Conservation (phyloP, 176 grass and related monocot species). For the Saccharum officinarum region DNA sequence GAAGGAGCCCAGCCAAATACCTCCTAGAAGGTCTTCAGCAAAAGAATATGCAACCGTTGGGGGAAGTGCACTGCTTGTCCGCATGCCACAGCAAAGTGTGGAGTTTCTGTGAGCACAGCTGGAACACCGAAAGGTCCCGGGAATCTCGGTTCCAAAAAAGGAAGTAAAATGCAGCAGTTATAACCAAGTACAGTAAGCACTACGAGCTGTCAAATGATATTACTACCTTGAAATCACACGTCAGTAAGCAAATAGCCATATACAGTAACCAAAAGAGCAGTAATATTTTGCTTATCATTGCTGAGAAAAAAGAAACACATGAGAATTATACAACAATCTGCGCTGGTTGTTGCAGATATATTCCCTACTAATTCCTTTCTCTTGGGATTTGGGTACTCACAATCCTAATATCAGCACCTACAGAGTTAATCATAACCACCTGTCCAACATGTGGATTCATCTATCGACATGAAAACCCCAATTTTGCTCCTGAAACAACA, state of each 20-base stretch:
- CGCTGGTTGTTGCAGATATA: conserved; percentile 8
- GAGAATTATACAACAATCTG: conserved; percentile 38
- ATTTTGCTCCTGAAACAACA: conserved; percentile 31
- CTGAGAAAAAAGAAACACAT: not conserved
- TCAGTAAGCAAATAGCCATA: conserved; percentile 1
- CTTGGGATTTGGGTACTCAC: not conserved
- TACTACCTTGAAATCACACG: conserved; percentile 11
- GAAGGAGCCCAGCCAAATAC: too few relatives aligned
- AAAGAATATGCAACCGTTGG: not conserved
- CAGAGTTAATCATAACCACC: conserved; percentile 8
- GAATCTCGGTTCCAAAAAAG: not conserved
- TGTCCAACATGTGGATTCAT: conserved; percentile 17
- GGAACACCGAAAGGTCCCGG: not conserved
- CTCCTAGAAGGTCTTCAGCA: not conserved
- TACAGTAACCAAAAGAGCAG: conserved; percentile 15
- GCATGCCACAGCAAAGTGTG: not conserved
- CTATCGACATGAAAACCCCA: not conserved
- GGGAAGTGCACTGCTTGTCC: not conserved
- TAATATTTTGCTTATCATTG: conserved; percentile 21
- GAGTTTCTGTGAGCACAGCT: not conserved
- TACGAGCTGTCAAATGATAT: not conserved
- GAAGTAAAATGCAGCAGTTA: not conserved
- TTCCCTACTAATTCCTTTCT: not conserved
- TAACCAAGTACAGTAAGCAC: not conserved
- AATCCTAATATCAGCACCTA: conserved; percentile 40